phyloP scores from a whole-genome alignment of 1,284 basidiomycete genomes.

The Ganoderma boninense region DNA sequence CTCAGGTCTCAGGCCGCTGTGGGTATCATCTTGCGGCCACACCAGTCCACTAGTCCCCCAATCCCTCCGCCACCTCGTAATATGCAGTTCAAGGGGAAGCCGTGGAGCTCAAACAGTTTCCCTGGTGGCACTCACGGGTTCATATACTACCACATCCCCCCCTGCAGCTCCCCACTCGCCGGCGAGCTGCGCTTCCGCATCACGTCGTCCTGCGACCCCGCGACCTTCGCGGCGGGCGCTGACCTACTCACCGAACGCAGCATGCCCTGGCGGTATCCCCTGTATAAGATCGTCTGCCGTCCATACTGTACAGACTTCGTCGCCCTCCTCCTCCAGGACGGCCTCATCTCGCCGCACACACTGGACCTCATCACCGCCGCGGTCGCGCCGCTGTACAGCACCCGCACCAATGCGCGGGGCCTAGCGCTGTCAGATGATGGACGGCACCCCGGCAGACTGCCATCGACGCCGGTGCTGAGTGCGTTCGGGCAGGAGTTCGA shows the following conservation, averaged over 20 bases:
- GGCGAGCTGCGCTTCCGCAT: not conserved
- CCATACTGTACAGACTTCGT: not conserved
- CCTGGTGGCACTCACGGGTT: not conserved
- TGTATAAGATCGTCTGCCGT: not conserved
- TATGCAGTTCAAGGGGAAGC: not conserved
- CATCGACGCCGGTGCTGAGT: not conserved
- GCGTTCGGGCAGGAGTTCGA: slow-evolving; percentile 1
- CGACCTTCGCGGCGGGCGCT: not conserved
- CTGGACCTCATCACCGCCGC: not conserved
- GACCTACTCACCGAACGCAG: not conserved
- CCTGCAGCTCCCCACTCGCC: not conserved
- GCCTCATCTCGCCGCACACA: not conserved
- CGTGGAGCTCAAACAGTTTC: not conserved
- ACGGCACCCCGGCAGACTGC: not conserved
- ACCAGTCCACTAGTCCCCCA: too few relatives aligned
- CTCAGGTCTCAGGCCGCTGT: not conserved
- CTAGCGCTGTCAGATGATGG: not conserved
- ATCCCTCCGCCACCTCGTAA: not conserved
- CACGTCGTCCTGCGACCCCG: not conserved
- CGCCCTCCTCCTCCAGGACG: not conserved
- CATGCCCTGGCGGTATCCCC: not conserved
- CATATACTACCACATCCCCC: not conserved
- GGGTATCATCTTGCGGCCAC: not conserved
- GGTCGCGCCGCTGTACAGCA: not conserved
- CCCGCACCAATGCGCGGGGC: not conserved